Evolutionary conservation across 2,329 filamentous ascomycete species (phyloP).

Genomic region (Talaromyces sp.): DNA sequence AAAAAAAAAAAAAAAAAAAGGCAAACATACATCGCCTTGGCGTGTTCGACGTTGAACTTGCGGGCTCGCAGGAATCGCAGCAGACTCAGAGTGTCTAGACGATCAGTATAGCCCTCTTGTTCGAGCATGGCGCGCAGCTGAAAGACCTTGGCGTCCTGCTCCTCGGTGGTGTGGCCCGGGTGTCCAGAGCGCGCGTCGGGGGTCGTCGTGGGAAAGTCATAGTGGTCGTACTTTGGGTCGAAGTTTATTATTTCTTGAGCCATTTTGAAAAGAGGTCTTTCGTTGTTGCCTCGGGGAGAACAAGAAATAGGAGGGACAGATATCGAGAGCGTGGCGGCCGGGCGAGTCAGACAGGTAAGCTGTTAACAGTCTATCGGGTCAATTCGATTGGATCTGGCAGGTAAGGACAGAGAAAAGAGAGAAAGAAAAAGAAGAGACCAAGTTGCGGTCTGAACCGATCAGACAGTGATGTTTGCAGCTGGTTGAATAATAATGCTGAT

Average conservation of each 20-base stretch:
- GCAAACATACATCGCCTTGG: constrained; percentile 77
- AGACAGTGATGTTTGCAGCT: background rate
- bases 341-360: background rate
- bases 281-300: background rate
- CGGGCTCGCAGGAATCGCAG: constrained; percentile 87
- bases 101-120: constrained; percentile 71
- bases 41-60: constrained; percentile 81
- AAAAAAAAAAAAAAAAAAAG: constrained; percentile 1
- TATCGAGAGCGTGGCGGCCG: background rate
- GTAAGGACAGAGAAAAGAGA: background rate
- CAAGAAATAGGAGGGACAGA: background rate
- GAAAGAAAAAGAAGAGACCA: background rate
- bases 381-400: background rate
- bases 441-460: background rate
- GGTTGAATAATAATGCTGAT: background rate
- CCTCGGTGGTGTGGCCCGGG: constrained; percentile 76
- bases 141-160: constrained; percentile 83
- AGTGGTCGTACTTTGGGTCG: constrained; percentile 92
- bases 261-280: background rate
- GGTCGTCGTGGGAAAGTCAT: constrained; percentile 81
- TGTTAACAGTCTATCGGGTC: background rate
- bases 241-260: constrained; percentile 30
- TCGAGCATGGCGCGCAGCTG: constrained; percentile 84
- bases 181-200: constrained; percentile 68
- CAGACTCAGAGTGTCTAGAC: constrained; percentile 88